Base-by-base conservation (phyloP, 352 stramenopile genomes). In the Thraustochytrium sp. region DNA sequence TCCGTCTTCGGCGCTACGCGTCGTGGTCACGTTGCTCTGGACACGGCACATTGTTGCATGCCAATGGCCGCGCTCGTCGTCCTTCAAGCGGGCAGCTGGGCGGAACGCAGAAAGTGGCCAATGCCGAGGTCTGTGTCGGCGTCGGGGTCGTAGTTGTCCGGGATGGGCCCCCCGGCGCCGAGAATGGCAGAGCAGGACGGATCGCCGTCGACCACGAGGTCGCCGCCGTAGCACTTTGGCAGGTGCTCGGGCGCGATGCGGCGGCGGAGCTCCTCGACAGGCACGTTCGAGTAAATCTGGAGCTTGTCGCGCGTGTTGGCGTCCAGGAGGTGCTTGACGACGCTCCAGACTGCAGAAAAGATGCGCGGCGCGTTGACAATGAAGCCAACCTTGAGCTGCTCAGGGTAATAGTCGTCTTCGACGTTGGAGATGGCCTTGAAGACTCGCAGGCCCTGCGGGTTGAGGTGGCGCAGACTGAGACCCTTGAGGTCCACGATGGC, bases 301-400 rank as follows among this genome's bases (percentile, higher is more conserved):
- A 85, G 55, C 54, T 85, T 85, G 49, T 38, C 55, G 49, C 73
- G 56, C 40, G 73, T 85, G 53, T 77, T 77, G 21, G 36, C 48
- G 65, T 85, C 49, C 26, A 85, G 54, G 16, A 85, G 55, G 46
- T 26, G n/a, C 48, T 82, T 80, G 11, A 85, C 62, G 4, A 85
- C 42, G 9, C 68, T 85, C 78, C 78, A 85, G n/a, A 85, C 29
- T 5, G 82, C 11, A 34, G 78, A 38, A 44, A 85, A 85, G 48
- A 68, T 29, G 61, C 68, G 73, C 11, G 78, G 78, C 36, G 78
- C 78, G n/a, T 77, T 59, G 40, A 85, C 55, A 4, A 85, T 51
- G 5, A 82, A 82, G 13, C 63, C 73, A n/a, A 73, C 73, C 37
- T 77, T 77, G 51, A 82, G 78, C 8, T 63, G 62, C 56, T 85